phyloP scores from a whole-genome alignment of 2,329 filamentous ascomycete genomes.

The Aurifilum marmelostoma region DNA sequence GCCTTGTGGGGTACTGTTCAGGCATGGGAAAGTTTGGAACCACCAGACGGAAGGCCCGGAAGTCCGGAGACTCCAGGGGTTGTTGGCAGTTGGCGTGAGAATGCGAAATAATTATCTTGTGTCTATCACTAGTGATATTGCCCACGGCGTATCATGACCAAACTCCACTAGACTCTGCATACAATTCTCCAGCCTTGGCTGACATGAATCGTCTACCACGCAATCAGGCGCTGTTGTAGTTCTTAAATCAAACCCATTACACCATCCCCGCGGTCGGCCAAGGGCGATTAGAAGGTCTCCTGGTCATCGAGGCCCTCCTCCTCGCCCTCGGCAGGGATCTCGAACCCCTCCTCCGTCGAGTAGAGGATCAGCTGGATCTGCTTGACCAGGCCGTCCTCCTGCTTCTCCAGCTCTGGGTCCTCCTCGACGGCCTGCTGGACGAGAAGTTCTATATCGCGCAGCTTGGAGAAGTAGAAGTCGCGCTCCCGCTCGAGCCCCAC shows the following conservation, averaged over 20 bases:
- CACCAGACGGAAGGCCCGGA: slow-evolving; percentile 4
- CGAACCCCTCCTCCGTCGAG: slow-evolving; percentile 91
- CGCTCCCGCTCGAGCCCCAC: slow-evolving; percentile 90
- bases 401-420: slow-evolving; percentile 90
- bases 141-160: slow-evolving; percentile 7
- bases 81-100: not conserved
- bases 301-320: slow-evolving; percentile 74
- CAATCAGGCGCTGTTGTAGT: slow-evolving; percentile 12
- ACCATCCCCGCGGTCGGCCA: not conserved
- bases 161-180: slow-evolving; percentile 6
- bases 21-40: not conserved
- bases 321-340: slow-evolving; percentile 82
- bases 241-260: slow-evolving; percentile 14
- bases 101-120: slow-evolving; percentile 14
- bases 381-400: slow-evolving; percentile 89
- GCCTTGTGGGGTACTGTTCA: not conserved
- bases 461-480: slow-evolving; percentile 99
- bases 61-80: not conserved
- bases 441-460: slow-evolving; percentile 93
- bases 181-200: not conserved
- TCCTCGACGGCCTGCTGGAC: slow-evolving; percentile 92
- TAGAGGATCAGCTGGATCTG: slow-evolving; percentile 96
- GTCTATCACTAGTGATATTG: slow-evolving; percentile 20
- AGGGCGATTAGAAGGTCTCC: slow-evolving; percentile 68
- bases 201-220: not conserved